These are phyloP conservation scores for Cercospora canescens DNA, from an alignment of 2,329 filamentous ascomycete genomes.

Conservation along the genomic window DNA sequence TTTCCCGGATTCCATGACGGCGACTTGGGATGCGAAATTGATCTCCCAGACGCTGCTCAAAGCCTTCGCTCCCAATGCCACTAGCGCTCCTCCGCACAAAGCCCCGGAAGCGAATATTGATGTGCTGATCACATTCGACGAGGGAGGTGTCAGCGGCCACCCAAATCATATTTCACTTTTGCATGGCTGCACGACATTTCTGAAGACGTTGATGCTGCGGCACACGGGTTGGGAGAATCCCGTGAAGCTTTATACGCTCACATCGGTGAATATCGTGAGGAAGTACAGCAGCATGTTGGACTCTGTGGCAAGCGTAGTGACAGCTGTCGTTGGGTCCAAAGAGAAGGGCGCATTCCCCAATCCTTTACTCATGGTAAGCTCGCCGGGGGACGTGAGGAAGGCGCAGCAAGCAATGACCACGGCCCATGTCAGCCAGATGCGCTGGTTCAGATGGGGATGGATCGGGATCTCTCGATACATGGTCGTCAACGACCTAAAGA, in stretches of 20 bases:
- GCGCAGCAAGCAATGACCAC: conserved; percentile 86
- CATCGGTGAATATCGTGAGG: conserved; percentile 67
- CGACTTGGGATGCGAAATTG: conserved; percentile 69
- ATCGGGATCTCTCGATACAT: conserved; percentile 90
- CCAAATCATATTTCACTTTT: conserved; percentile 92
- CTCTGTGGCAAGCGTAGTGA: conserved; percentile 66
- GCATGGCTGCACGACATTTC: conserved; percentile 74
- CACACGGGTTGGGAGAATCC: conserved; percentile 68
- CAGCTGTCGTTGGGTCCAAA: conserved; percentile 51
- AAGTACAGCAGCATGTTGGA: conserved; percentile 85
- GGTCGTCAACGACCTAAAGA: conserved; percentile 84
- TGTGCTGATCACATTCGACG: conserved; percentile 86
- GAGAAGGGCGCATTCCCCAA: conserved; percentile 56
- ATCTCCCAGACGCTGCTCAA: conserved; percentile 70
- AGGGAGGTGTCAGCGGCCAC: conserved; percentile 77
- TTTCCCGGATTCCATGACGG: conserved; percentile 89
- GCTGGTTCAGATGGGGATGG: conserved; percentile 97
- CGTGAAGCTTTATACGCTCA: conserved; percentile 83
- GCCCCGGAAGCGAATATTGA: conserved; percentile 65
- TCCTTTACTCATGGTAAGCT: conserved; percentile 70
- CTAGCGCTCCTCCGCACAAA: conserved; percentile 41
- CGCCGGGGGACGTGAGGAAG: conserved; percentile 61
- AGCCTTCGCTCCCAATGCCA: conserved; percentile 70
- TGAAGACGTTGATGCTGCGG: conserved; percentile 64
- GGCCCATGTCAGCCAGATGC: conserved; percentile 94